Base-by-base conservation (phyloP, 805 yeast species). In the Starmerella sp. region DNA sequence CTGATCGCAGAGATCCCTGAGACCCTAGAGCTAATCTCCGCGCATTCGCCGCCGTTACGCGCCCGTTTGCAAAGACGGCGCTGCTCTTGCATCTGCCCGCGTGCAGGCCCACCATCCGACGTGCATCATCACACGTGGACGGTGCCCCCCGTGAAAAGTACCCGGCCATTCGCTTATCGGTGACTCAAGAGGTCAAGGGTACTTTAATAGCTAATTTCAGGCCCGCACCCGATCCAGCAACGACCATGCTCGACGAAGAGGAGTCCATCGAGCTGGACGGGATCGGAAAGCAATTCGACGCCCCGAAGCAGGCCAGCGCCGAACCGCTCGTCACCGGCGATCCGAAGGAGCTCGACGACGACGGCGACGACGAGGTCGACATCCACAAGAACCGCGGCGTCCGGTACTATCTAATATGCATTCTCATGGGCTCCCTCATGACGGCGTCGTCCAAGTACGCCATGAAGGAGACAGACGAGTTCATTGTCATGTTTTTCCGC, bases 401-500 rank as follows among this genome's bases (percentile, higher is more conserved):
- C n/a, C 31, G 38, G 15, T 38, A 55, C 37, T 60, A 56, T 42
- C 37, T 59, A 2, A 11, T 52, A n/a, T 50, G 56, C 11, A 22
- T 61, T 29, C 30, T 58, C 14, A 41, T 41, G 34, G 60, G 61
- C 10, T 39, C 59, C 3, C 10, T 52, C 14, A 58, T 58, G 64
- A 57, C 54, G 17, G 64, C 64, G 15, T 6, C 51, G 6, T 56
- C 62, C 4, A 61, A 61, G 30, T 36, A 36, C 3, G 52, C 52
- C 14, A 38, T 60, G 49, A 46, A 53, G 10, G 36, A 38, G 3
- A 48, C 56, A 9, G 57, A 55, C 36, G 54, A 52, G 14, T 42
- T 28, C 29, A 37, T 56, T 6, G 84, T 89, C 53, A 71, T 89
- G 39, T 77, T 86, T 60, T 81, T 79, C 2, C 76, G 97, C 56